Conservation (phyloP, 768 basidiomycete genomes). For the Calocybe indica region DNA sequence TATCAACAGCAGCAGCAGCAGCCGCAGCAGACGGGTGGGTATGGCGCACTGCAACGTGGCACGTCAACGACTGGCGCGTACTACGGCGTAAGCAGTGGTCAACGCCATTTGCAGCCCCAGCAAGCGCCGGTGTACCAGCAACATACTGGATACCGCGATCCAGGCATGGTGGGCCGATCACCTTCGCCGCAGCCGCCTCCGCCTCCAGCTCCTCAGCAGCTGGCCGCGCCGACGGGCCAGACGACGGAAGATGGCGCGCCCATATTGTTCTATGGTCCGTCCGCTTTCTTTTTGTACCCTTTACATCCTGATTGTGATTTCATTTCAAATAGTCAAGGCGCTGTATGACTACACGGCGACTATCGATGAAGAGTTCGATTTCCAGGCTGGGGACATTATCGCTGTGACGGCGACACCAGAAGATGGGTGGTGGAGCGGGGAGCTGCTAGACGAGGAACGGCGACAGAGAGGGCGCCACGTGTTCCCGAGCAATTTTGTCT, state of each 20-base stretch:
- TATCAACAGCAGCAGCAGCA: constrained; percentile 7
- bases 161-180: constrained; percentile 40
- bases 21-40: constrained; percentile 8
- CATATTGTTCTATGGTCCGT: constrained; percentile 86
- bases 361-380: constrained; percentile 92
- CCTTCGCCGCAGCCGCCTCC: constrained; percentile 42
- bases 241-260: constrained; percentile 78
- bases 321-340: constrained; percentile 62
- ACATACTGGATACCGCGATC: constrained; percentile 30
- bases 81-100: constrained; percentile 18
- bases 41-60: constrained; percentile 1
- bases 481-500: constrained; percentile 87
- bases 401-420: constrained; percentile 93
- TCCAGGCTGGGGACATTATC: constrained; percentile 93
- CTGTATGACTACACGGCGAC: constrained; percentile 83
- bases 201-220: constrained; percentile 15
- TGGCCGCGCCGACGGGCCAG: constrained; percentile 59
- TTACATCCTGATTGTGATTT: not conserved
- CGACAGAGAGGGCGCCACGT: constrained; percentile 66
- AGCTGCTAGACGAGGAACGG: constrained; percentile 68
- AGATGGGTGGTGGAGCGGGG: constrained; percentile 98
- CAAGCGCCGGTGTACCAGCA: constrained; percentile 27
- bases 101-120: constrained; percentile 25
- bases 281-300: not conserved
- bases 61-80: not conserved